Base-by-base conservation (phyloP, 2,329 filamentous ascomycete genomes). In the Penicillium frequentans region DNA sequence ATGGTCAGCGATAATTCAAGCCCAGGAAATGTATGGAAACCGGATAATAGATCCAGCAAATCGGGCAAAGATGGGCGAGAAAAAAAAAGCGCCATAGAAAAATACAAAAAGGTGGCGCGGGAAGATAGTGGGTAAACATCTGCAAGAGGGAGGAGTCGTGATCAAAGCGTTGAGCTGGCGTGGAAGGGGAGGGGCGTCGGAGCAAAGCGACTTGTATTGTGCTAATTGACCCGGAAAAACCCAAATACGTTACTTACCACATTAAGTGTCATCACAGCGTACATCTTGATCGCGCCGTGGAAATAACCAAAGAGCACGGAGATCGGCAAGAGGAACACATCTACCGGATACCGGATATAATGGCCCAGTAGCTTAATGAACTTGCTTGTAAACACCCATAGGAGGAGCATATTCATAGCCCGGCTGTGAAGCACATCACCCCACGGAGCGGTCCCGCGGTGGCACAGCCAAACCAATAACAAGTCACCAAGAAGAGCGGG, bases 281-380 rank as follows among this genome's bases (percentile, higher is more conserved):
- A 93, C 61, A 96, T 81, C 81, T 97, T 97, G 81, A 98, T 93
- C 60, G 92, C 75, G 59, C 93, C 91, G 73, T 98, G 93, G 68
- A 96, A 90, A 77, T 95, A 97, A 50, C 93, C 93, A 76, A 97
- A 98, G 14, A 91, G 61, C 66, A 97, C 86, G 39, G 92, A 96
- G n/a, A 93, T 81, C 1, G 91, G 91, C 50, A 96, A 81, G 70
- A 90, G 90, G 43, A 90, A 71, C 61, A 96, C 77, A 72, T 97
- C 93, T 65, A 84, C 84, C 5, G 93, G 92, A 74, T 96, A 90
- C 63, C 90, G 88, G 68, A 89, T 82, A 77, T 96, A 95, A 67
- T 97, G 87, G 10, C 90, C 92, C 67, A 95, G 79, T 54, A 97
- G 82, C 81, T 97, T 97, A 77, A 97, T 87, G 55, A 91, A 89